These are phyloP conservation scores for Plasmodium fragile DNA, from an alignment of 169 alveolate genomes.

Conservation along the genomic window DNA sequence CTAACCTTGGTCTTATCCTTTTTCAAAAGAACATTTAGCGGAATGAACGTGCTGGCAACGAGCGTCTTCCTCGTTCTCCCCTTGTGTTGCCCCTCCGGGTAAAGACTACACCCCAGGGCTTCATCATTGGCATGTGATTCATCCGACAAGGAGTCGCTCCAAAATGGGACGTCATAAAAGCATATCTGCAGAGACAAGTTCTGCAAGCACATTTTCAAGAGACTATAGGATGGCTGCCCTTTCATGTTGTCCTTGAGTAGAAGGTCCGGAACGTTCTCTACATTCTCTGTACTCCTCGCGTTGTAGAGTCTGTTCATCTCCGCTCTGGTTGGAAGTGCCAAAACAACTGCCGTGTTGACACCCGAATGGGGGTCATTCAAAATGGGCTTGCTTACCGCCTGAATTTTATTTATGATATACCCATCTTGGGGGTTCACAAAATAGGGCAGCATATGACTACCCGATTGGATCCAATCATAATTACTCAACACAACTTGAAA, in stretches of 20 bases:
- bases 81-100: neutral
- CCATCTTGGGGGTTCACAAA: slow-evolving; percentile 9
- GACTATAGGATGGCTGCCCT: neutral
- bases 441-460: slow-evolving; percentile 29
- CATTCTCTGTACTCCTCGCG: neutral
- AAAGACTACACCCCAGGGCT: neutral
- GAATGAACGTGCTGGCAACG: slow-evolving; percentile 48
- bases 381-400: slow-evolving; percentile 21
- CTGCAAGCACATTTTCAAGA: slow-evolving; percentile 26
- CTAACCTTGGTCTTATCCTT: slow-evolving; percentile 27
- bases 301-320: neutral
- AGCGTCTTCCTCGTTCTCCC: neutral
- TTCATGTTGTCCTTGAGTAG: neutral
- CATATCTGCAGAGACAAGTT: slow-evolving; percentile 57
- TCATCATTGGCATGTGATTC: neutral
- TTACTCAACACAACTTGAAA: slow-evolving; percentile 50
- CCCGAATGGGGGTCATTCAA: slow-evolving; percentile 8
- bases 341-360: slow-evolving; percentile 5
- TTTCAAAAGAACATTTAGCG: slow-evolving; percentile 25
- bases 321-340: slow-evolving; percentile 10
- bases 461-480: slow-evolving; percentile 15
- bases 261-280: neutral
- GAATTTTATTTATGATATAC: slow-evolving; percentile 31
- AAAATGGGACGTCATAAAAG: slow-evolving; percentile 10
- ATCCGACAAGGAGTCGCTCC: neutral